A percentile compares a stretch with the other conserved stretches of the same genome.
Conservation (phyloP, 2,329 filamentous ascomycete species). For the Colletotrichum euphorbiae region DNA sequence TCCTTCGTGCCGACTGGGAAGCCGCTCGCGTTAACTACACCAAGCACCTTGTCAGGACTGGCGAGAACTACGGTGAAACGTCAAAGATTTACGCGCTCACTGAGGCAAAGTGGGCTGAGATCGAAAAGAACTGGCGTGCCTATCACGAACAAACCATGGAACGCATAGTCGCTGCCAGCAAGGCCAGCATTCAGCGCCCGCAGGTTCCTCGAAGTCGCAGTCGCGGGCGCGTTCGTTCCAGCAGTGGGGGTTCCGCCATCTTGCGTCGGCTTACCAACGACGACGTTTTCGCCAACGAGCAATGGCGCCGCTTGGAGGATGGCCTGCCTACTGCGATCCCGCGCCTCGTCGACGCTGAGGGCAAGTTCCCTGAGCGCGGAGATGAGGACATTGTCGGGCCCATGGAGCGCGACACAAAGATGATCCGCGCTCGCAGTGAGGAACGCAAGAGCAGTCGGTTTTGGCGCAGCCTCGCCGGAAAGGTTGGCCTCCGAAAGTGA, state of each 20-base stretch:
- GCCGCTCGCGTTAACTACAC: slow-evolving; percentile 86
- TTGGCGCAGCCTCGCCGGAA: slow-evolving; percentile 61
- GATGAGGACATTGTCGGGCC: slow-evolving; percentile 95
- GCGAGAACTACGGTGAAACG: slow-evolving; percentile 90
- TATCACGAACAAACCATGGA: slow-evolving; percentile 75
- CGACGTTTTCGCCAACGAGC: slow-evolving; percentile 55
- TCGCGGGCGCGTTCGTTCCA: slow-evolving; percentile 54
- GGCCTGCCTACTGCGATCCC: slow-evolving; percentile 74
- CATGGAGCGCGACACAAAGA: slow-evolving; percentile 75
- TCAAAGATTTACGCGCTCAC: slow-evolving; percentile 90
- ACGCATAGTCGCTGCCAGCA: slow-evolving; percentile 56
- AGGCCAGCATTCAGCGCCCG: slow-evolving; percentile 47
- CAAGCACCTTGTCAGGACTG: slow-evolving; percentile 87
- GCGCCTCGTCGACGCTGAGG: slow-evolving; percentile 75
- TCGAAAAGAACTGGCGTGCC: slow-evolving; percentile 79
- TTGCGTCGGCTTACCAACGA: slow-evolving; percentile 49
- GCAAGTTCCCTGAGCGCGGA: slow-evolving; percentile 89
- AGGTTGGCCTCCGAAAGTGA: slow-evolving; percentile 50
- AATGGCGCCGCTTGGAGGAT: slow-evolving; percentile 63
- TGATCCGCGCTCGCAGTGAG: slow-evolving; percentile 60
- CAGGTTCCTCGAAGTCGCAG: slow-evolving; percentile 53
- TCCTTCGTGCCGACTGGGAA: slow-evolving; percentile 84
- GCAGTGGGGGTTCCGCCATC: slow-evolving; percentile 53
- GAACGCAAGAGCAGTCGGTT: slow-evolving; percentile 59
- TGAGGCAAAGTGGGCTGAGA: slow-evolving; percentile 87